Evolutionary conservation across 768 basidiomycete genomes (phyloP), one percentile per base, ranked within the genome.

Genomic region (Termitomyces eurrhizus): DNA sequence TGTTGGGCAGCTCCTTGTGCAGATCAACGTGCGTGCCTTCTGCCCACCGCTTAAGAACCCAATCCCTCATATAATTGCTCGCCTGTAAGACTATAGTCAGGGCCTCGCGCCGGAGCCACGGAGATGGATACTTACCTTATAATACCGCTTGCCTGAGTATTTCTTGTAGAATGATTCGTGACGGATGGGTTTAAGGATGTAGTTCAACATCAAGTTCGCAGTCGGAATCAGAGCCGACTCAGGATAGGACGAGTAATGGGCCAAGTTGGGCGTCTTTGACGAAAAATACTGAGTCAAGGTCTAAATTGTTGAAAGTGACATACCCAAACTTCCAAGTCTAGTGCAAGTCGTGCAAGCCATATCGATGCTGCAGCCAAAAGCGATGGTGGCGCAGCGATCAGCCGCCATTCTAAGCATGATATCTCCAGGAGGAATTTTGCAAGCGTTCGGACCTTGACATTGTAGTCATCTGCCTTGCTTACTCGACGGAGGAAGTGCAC

Each of bases 351-450:
- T 0, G 93, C 93, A 16, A 98, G 80, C 93, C 93, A 98, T 57
- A 93, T 87, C 1, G 90, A 80, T 14, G 95, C 89, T 2, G 94
- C 95, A 29, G 95, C 93, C 72, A 97, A 80, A 65, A 94, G 69
- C 29, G 92, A 95, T 3, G 96, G 93, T 16, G 91, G 86, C 7
- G 86, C 87, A 29, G 83, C 83, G 61, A 99, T 81, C 62, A 99
- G 75, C 14, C 88, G 79, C 85, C 92, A 92, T 67, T 98, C 93
- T 16, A 99, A 80, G 58, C 89, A 88, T 7, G 85, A 86, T 49
- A 98, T 93, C 78, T 98, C 97, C 66, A 98, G 75, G 41, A 98
- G 81, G 75, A 94, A 99, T 74, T 99, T 98, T 45, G 87, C 95
- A 16, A 98, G 81, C 0, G 96, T 97, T 64, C 96, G 78, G 32